Evolutionary conservation across 352 stramenopile genomes (phyloP).

Genomic region (Globisporangium middletonii): DNA sequence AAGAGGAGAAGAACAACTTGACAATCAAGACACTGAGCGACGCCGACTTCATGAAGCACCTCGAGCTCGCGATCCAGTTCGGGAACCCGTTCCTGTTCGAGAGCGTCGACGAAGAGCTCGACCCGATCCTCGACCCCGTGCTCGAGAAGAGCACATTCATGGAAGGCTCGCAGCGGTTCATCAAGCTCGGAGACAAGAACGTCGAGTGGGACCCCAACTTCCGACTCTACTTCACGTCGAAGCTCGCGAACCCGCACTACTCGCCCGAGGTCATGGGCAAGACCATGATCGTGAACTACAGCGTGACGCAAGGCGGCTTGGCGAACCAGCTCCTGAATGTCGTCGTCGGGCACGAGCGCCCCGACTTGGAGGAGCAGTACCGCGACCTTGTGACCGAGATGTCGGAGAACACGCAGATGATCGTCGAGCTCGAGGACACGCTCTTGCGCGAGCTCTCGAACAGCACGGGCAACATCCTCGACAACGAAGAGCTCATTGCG

Average conservation of each 20-base stretch:
- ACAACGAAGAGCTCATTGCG: slow-evolving; percentile 93
- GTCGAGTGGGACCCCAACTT: slow-evolving; percentile 94
- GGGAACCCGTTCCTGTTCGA: slow-evolving; percentile 95
- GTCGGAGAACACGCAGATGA: slow-evolving; percentile 90
- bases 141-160: slow-evolving; percentile 92
- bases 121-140: slow-evolving; percentile 93
- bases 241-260: slow-evolving; percentile 93
- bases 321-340: slow-evolving; percentile 93
- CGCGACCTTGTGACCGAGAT: slow-evolving; percentile 90
- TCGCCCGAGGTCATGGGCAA: slow-evolving; percentile 95
- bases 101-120: slow-evolving; percentile 92
- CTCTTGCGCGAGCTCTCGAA: slow-evolving; percentile 88
- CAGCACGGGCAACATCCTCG: slow-evolving; percentile 90
- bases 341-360: slow-evolving; percentile 90
- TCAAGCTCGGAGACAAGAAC: slow-evolving; percentile 93
- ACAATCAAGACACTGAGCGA: slow-evolving; percentile 93
- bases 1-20: slow-evolving; percentile 90
- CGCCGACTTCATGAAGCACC: slow-evolving; percentile 94
- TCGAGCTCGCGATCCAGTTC: slow-evolving; percentile 93
- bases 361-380: slow-evolving; percentile 92
- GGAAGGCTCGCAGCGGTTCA: slow-evolving; percentile 86
- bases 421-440: slow-evolving; percentile 92
- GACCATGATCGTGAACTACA: slow-evolving; percentile 96
- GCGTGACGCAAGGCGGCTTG: slow-evolving; percentile 89
- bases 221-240: slow-evolving; percentile 92